Base-by-base conservation (phyloP, 2,329 filamentous ascomycete species). In the Xylaria sp. region DNA sequence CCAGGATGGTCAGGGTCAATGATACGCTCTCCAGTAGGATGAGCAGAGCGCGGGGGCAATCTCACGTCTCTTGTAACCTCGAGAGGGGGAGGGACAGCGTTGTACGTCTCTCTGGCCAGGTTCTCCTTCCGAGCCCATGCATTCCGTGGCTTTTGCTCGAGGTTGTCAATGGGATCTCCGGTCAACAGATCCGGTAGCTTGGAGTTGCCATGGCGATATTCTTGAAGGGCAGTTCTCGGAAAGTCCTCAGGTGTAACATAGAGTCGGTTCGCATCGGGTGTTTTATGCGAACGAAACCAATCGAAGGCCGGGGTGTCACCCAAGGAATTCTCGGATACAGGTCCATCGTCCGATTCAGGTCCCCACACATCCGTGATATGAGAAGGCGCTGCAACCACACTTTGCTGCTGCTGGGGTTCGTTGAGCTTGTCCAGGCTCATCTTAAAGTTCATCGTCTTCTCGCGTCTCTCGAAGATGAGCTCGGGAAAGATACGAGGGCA, bases 1-100 rank as follows among this genome's bases (percentile, higher is more conserved):
- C 73, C 69, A 0, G 67, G 68, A 45, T 76, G 72, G 3, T 73
- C 59, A 0, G 84, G 84, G 51, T 87, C 76, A 34, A 73, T 49
- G 3, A 65, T 59, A 19, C 54, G 60, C 21, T 58, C 26, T 48
- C 38, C 51, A 7, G 43, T 39, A 8, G 56, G 55, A 44, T 34
- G 51, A 43, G 9, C 7, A 13, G 51, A 38, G 6, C 13, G 34
- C 20, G 37, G 3, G n/a, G 39, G 48, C 54, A 22, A 49, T 42
- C 45, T 57, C 18, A 16, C 63, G 54, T 53, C 69, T 58, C 54
- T 61, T 42, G 6, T 39, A 8, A 20, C 61, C 24, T 42, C 50
- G 2, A 47, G 20, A 6, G 56, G 47, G 26, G 57, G 53, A 6
- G 51, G 53, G 19, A 52, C 50, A 20, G 48, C 49, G 1, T 21